These are phyloP conservation scores for Nicotiana otophora DNA, from an alignment of 257 asterid genomes.

Conservation along the genomic window DNA sequence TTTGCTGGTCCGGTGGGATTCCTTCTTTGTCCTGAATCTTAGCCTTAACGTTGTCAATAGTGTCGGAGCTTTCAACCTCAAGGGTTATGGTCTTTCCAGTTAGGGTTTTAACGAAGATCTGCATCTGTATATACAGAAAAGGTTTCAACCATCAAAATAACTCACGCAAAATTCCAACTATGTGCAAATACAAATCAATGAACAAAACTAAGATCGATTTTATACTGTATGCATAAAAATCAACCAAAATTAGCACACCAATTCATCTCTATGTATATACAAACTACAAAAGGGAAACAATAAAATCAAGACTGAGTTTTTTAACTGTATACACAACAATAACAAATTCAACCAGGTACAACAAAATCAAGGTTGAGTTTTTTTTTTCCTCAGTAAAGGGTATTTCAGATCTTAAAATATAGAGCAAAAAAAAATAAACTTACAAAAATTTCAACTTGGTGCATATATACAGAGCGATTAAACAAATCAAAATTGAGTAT, in stretches of 20 bases:
- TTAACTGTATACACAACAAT: neutral
- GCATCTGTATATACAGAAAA: slow-evolving; percentile 34
- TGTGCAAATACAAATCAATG: neutral
- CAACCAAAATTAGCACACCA: neutral
- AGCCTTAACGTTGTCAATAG: slow-evolving; percentile 41
- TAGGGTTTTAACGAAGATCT: slow-evolving; percentile 55
- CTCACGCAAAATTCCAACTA: neutral
- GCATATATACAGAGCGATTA: too few relatives aligned
- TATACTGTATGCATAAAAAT: neutral
- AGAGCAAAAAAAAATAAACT: too few relatives aligned
- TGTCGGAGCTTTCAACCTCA: slow-evolving; percentile 38
- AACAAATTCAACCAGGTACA: neutral
- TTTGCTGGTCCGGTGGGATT: slow-evolving; percentile 28
- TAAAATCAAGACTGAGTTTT: neutral
- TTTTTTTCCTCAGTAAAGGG: neutral
- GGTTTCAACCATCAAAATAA: neutral
- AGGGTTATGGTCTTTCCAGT: slow-evolving; percentile 48
- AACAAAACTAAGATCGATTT: neutral
- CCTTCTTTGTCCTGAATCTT: slow-evolving; percentile 38
- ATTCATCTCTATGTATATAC: neutral
- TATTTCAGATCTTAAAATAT: neutral
- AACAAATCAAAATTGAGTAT: neutral
- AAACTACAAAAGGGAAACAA: neutral
- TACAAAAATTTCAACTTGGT: too few relatives aligned
- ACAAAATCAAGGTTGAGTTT: neutral